Base-by-base conservation (phyloP, 441 rosid genomes). In the Macaranga tanarius region DNA sequence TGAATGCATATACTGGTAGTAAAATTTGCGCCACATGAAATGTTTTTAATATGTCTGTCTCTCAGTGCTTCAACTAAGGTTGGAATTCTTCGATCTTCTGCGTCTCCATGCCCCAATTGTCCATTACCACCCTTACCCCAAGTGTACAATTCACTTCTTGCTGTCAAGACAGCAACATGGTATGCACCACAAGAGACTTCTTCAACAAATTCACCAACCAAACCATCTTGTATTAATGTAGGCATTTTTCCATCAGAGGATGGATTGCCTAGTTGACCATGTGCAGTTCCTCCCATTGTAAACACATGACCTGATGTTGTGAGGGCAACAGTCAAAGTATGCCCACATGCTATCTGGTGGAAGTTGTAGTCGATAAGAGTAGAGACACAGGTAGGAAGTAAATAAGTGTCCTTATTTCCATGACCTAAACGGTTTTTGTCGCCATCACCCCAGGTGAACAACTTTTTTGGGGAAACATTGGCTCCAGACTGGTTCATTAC, bases 381-480 rank as follows among this genome's bases (percentile, higher is more conserved):
- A 51, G 97, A 87, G 74, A 94, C 88, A 68, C 95, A 86, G 50
- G 92, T 92, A 10, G 98, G 98, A 74, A 89, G 84, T 73, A 92
- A 76, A 69, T 88, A 90, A 62, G 89, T 81, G 38, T 92, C 98
- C 83, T 89, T 90, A 79, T 71, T 92, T 62, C 95, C 97, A 71
- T 94, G 98, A 0, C 98, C 98, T 75, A 94, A 81, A 31, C 96
- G 88, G 70, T 90, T 66, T 77, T 88, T 89, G 55, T 90, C 95
- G n/a, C 98, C 98, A 79, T 90, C 97, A 25, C 97, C 98, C 98
- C 98, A 94, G 19, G 97, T 90, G 80, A 94, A 94, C 84, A 94
- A 79, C 82, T 94, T 94, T 77, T 88, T 84, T 1, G 97, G 87
- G 20, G 87, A 80, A 70, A 84, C 70, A 72, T 68, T 88, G 7